phyloP scores from a whole-genome alignment of 2,329 filamentous ascomycete genomes.

The Ophidiomyces ophidiicola region DNA sequence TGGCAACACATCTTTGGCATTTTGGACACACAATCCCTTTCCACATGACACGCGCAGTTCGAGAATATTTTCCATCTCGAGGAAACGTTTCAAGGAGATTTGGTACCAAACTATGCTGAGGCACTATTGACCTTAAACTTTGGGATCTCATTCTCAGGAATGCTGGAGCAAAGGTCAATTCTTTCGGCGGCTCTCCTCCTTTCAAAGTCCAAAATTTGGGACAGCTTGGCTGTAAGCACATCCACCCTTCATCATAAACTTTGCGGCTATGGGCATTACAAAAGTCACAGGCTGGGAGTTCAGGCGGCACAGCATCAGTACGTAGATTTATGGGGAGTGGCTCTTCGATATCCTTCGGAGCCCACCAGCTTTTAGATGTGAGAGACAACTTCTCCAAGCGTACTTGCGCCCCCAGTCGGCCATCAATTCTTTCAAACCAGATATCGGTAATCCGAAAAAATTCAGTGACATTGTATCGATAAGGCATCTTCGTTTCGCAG shows the following conservation, averaged over 20 bases:
- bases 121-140: slow-evolving; percentile 31
- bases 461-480: slow-evolving; percentile 54
- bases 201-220: slow-evolving; percentile 42
- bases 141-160: slow-evolving; percentile 46
- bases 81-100: slow-evolving; percentile 30
- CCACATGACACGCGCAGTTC: slow-evolving; percentile 43
- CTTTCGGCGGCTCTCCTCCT: slow-evolving; percentile 21
- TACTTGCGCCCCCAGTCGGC: slow-evolving; percentile 41
- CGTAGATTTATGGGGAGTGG: slow-evolving; percentile 22
- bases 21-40: slow-evolving; percentile 54
- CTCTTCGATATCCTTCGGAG: slow-evolving; percentile 24
- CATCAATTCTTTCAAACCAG: slow-evolving; percentile 49
- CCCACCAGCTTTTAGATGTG: slow-evolving; percentile 48
- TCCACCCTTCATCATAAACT: slow-evolving; percentile 41
- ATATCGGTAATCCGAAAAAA: slow-evolving; percentile 57
- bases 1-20: slow-evolving; percentile 50
- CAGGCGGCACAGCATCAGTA: slow-evolving; percentile 21
- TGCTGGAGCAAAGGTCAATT: slow-evolving; percentile 39
- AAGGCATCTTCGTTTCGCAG: slow-evolving; percentile 40
- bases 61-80: slow-evolving; percentile 28
- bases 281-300: slow-evolving; percentile 24
- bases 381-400: slow-evolving; percentile 54
- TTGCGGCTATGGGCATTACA: slow-evolving; percentile 31
- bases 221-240: slow-evolving; percentile 47
- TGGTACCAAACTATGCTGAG: slow-evolving; percentile 30